Evolutionary conservation across 176 grass and related monocot species (phyloP), one percentile per base, ranked within the genome.

Genomic region (Musa itinerans): DNA sequence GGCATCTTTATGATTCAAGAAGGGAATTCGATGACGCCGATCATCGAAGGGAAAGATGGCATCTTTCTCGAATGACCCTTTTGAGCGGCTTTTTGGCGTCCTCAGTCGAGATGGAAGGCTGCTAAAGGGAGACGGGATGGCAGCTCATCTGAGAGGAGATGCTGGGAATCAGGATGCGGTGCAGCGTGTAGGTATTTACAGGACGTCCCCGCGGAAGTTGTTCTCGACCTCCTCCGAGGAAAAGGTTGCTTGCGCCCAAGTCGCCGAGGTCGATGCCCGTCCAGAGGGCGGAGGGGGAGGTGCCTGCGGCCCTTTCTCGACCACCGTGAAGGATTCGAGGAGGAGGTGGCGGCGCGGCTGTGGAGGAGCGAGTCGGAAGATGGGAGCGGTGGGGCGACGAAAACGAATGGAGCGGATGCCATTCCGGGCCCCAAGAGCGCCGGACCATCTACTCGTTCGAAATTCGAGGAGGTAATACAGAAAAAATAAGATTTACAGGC

Each of bases 131-230:
- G 2, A 53, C 11, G 2, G 86, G 78, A 14, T 85, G 65, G 56
- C 84, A 74, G 1, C 78, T 83, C 25, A 89, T 76, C 53, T 83
- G 81, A 29, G 80, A 89, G 50, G 84, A 83, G 71, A 92, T 29
- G 0, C 76, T 85, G 10, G 92, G 92, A 79, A 96, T 89, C 77
- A 96, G 89, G 86, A 96, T 96, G 25, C 81, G 84, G 86, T 89
- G 92, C 29, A 89, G 79, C 3, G 89, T 96, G 82, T 96, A 86
- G 1, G 74, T 78, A 78, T 85, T 71, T 3, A 89, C 92, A 96
- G 78, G 56, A 79, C 76, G 29, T 92, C 92, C 51, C 89, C 89
- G 10, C 63, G 65, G 72, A 87, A 96, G 14, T 92, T 81, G 84
- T 84, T 89, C 80, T 76, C 92, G 58, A 92, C 65, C 89, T 96